These are phyloP conservation scores for Pythium chondricola DNA, from an alignment of 352 stramenopile genomes.

Conservation along the genomic window DNA sequence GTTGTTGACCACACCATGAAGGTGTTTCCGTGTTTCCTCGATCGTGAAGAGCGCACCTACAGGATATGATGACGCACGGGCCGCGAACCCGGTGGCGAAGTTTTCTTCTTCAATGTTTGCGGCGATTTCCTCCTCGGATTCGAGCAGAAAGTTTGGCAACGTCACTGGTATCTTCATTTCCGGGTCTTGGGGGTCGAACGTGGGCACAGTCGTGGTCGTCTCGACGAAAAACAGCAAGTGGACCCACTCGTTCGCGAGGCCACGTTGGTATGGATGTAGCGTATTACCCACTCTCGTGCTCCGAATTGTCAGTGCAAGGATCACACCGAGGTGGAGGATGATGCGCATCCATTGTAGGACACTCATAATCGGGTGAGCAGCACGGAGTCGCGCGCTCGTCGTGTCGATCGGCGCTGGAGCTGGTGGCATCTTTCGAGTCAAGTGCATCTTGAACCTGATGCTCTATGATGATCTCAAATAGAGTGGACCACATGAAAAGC, in stretches of 20 bases:
- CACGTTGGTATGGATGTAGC: constrained; percentile 54
- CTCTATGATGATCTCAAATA: background rate
- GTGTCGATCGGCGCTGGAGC: too few relatives aligned
- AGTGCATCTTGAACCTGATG: background rate
- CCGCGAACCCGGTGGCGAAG: constrained; percentile 43
- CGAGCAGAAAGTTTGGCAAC: constrained; percentile 60
- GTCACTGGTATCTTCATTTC: constrained; percentile 23
- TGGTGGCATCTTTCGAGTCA: too few relatives aligned
- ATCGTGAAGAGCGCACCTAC: constrained; percentile 72
- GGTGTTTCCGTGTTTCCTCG: constrained; percentile 53
- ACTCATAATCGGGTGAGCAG: too few relatives aligned
- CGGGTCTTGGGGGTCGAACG: background rate
- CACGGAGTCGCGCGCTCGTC: too few relatives aligned
- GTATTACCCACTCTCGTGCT: constrained; percentile 36
- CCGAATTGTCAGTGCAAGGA: constrained; percentile 38
- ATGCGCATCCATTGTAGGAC: constrained; percentile 28
- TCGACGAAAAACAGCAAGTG: constrained; percentile 72
- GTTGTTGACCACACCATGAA: constrained; percentile 57
- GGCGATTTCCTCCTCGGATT: constrained; percentile 57
- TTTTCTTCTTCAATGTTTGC: constrained; percentile 61
- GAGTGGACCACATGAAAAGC: background rate
- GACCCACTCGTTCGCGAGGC: constrained; percentile 62
- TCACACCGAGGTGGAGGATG: constrained; percentile 30
- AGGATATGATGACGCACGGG: constrained; percentile 43
- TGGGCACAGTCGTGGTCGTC: constrained; percentile 13